Evolutionary conservation across 2,329 filamentous ascomycete genomes (phyloP), one percentile per base, ranked within the genome.

Genomic region (Venturia asperata): DNA sequence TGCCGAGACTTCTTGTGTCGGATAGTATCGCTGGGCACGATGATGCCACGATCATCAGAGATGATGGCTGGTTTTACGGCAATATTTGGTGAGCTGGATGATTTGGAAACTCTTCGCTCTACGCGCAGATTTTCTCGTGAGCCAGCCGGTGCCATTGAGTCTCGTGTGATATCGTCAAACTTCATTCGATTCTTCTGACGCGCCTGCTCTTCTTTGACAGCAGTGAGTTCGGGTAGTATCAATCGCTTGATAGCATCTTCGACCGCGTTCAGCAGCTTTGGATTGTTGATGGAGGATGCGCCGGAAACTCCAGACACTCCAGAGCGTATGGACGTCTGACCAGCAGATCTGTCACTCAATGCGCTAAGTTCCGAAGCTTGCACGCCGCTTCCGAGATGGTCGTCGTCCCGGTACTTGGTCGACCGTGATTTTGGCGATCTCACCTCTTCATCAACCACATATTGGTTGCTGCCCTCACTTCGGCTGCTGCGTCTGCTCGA

Each of bases 231-330:
- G 0, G 94, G 94, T 2, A 99, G 78, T 64, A 97, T 96, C 62
- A 96, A 82, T 61, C 92, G 85, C 68, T 91, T 87, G 72, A 97
- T 96, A 17, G 92, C 92, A 77, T 96, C 92, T 77, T 97, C 92
- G 3, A 97, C 92, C 0, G 92, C 94, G 71, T 94, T 90, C 1
- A 97, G 82, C 1, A 97, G 79, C 73, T 91, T 94, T 0, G 92
- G 92, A 71, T 97, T 96, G 77, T 95, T 96, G 74, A 95, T 90
- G 0, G 90, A 93, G 3, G 91, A 90, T 66, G 70, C 74, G 27
- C 52, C 52, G 19, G 52, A 58, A 30, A 10, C 47, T 13, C 47
- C 47, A 11, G 76, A 77, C 27, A 74, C 69, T 68, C 83, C 82
- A 10, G 86, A 88, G 66, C 82, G 81, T 67, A 81, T 77, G 68